Evolutionary conservation across 202 grass and related monocot species (phyloP).

Genomic region (Setaria viridis): DNA sequence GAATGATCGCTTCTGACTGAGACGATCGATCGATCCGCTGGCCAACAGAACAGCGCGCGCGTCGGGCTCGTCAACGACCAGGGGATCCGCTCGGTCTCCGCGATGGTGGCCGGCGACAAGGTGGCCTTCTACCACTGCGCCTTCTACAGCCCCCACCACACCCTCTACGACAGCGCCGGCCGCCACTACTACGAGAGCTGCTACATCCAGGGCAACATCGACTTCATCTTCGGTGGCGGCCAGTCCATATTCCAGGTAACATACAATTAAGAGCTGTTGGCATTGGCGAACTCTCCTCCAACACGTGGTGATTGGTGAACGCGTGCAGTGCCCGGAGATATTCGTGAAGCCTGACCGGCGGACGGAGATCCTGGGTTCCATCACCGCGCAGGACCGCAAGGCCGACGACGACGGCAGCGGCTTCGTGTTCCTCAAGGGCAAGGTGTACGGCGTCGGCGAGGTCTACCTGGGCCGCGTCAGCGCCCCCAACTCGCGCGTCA

Average conservation of each 20-base stretch:
- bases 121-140: slow-evolving; percentile 88
- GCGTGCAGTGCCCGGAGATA: slow-evolving; percentile 74
- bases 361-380: slow-evolving; percentile 72
- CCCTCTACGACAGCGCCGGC: slow-evolving; percentile 73
- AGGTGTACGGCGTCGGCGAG: slow-evolving; percentile 80
- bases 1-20: too few relatives aligned
- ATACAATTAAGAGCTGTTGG: slow-evolving; percentile 35
- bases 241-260: slow-evolving; percentile 73
- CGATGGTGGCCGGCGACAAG: slow-evolving; percentile 84
- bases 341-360: slow-evolving; percentile 76
- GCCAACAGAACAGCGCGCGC: slow-evolving; percentile 56
- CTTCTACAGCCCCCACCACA: slow-evolving; percentile 86
- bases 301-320: background rate
- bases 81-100: slow-evolving; percentile 58
- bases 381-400: slow-evolving; percentile 70
- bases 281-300: background rate
- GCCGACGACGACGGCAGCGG: slow-evolving; percentile 46
- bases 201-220: slow-evolving; percentile 96
- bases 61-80: slow-evolving; percentile 46
- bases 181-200: slow-evolving; percentile 91
- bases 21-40: too few relatives aligned
- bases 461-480: slow-evolving; percentile 71
- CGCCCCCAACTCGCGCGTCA: slow-evolving; percentile 60
- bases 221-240: slow-evolving; percentile 88
- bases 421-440: slow-evolving; percentile 92